Percentiles rank a stretch among this genome's conserved stretches.
phyloP scores from a whole-genome alignment of 2,329 filamentous ascomycete genomes.

The Fusarium sublunatum region DNA sequence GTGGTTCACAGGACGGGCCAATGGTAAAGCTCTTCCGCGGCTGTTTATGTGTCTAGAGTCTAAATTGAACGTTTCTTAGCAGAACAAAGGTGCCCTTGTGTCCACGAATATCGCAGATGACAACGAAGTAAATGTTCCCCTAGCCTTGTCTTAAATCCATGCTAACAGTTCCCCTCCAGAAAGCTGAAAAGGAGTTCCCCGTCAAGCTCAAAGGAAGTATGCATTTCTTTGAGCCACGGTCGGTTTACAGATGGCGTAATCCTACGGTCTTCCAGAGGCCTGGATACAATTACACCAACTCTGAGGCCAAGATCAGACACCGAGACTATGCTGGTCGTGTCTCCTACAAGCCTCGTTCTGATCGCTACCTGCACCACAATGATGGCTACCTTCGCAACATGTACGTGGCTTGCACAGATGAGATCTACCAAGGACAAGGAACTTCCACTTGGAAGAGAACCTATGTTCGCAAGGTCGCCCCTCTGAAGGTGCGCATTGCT shows the following conservation, averaged over 20 bases:
- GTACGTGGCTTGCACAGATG: slow-evolving; percentile 43
- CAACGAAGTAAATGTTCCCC: slow-evolving; percentile 33
- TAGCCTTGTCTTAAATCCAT: background rate
- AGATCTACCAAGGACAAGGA: slow-evolving; percentile 41
- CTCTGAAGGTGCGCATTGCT: slow-evolving; percentile 43
- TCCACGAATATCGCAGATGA: slow-evolving; percentile 22
- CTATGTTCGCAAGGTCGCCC: slow-evolving; percentile 44
- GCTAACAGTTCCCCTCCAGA: slow-evolving; percentile 27
- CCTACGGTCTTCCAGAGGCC: slow-evolving; percentile 41
- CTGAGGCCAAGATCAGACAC: slow-evolving; percentile 34
- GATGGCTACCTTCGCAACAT: slow-evolving; percentile 45
- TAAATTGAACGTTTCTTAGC: slow-evolving; percentile 43
- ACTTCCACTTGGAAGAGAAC: slow-evolving; percentile 47
- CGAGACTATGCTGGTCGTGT: slow-evolving; percentile 43
- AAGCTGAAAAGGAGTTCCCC: slow-evolving; percentile 44
- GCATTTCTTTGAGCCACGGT: slow-evolving; percentile 40
- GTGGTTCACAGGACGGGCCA: slow-evolving; percentile 41
- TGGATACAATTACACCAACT: slow-evolving; percentile 35
- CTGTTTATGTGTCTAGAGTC: slow-evolving; percentile 44
- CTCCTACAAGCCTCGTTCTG: slow-evolving; percentile 36
- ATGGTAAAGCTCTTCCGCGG: slow-evolving; percentile 47
- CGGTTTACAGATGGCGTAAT: slow-evolving; percentile 38
- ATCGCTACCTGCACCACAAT: slow-evolving; percentile 43
- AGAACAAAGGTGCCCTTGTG: slow-evolving; percentile 33
- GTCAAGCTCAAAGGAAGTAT: slow-evolving; percentile 39